These are phyloP conservation scores for Dissophora globulifera DNA, from an alignment of 192 early-diverging fungal genomes.

Conservation along the genomic window DNA sequence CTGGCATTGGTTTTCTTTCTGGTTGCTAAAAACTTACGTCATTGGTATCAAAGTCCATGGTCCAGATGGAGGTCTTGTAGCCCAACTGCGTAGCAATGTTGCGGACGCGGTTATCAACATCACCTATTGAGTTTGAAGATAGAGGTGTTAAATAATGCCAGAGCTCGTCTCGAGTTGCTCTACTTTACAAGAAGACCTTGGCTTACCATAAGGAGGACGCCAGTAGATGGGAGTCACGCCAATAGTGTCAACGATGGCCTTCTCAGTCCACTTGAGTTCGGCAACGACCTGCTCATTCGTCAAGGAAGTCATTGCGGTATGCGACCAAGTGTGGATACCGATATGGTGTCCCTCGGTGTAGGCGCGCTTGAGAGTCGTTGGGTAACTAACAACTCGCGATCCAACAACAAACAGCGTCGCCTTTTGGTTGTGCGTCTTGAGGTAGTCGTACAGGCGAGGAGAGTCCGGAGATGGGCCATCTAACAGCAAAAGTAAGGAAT, in stretches of 20 bases:
- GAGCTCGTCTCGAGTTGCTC: no score
- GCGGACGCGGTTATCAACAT: constrained; percentile 61
- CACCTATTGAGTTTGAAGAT: constrained; percentile 26
- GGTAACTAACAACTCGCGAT: constrained; percentile 53
- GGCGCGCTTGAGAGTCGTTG: constrained; percentile 46
- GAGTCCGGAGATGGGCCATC: constrained; percentile 60
- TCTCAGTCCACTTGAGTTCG: constrained; percentile 73
- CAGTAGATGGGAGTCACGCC: constrained; percentile 61
- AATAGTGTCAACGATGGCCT: constrained; percentile 58
- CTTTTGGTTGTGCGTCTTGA: constrained; percentile 52
- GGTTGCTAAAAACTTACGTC: constrained; percentile 47
- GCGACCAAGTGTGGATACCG: constrained; percentile 73
- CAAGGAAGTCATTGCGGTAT: constrained; percentile 60
- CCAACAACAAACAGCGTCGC: constrained; percentile 66
- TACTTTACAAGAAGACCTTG: no score
- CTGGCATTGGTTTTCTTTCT: no score
- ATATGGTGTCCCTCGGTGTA: constrained; percentile 62
- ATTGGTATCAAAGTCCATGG: constrained; percentile 57
- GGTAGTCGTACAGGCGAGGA: constrained; percentile 54
- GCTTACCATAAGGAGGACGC: constrained; percentile 50
- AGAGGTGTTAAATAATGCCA: neutral
- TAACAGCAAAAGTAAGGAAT: no score
- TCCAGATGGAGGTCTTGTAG: constrained; percentile 61
- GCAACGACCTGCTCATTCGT: constrained; percentile 60
- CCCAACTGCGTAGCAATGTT: constrained; percentile 58